Percentiles rank a stretch among this genome's conserved stretches.
These are phyloP conservation scores for Trypanosoma mega DNA, from an alignment of 208 protist species.

Conservation along the genomic window DNA sequence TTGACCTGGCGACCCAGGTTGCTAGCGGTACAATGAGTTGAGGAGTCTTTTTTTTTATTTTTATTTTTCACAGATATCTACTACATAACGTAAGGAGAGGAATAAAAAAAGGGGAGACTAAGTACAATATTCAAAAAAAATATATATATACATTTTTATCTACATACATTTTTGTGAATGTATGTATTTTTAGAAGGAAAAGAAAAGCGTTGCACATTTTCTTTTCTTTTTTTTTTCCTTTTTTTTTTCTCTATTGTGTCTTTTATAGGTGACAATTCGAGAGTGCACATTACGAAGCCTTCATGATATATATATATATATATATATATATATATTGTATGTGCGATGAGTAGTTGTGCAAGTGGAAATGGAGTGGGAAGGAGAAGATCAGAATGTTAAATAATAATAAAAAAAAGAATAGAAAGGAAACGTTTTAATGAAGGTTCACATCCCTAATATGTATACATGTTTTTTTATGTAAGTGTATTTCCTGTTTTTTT, in stretches of 20 bases:
- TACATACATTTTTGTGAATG: background rate
- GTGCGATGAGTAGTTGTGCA: no score
- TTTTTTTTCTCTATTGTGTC: background rate
- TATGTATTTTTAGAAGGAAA: background rate
- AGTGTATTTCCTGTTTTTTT: conserved; percentile 1
- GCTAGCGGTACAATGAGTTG: background rate
- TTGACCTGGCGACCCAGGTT: background rate
- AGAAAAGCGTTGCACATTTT: background rate
- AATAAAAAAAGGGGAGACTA: background rate
- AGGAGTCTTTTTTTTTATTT: no score
- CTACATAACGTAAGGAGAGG: no score
- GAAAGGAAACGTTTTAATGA: no score
- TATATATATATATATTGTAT: conserved; percentile 3
- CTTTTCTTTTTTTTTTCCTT: conserved; percentile 13
- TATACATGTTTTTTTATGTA: background rate
- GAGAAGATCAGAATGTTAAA: no score
- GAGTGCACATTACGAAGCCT: background rate
- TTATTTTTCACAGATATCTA: no score
- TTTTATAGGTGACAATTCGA: background rate
- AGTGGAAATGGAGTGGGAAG: no score
- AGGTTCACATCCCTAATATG: no score
- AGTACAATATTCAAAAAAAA: background rate
- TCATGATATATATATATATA: conserved; percentile 3
- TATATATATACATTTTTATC: conserved; percentile 17
- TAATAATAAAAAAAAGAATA: no score